Evolutionary conservation across 495 filamentous ascomycete genomes (phyloP), one percentile per base, ranked within the genome.

Genomic region (Neurospora intermedia): DNA sequence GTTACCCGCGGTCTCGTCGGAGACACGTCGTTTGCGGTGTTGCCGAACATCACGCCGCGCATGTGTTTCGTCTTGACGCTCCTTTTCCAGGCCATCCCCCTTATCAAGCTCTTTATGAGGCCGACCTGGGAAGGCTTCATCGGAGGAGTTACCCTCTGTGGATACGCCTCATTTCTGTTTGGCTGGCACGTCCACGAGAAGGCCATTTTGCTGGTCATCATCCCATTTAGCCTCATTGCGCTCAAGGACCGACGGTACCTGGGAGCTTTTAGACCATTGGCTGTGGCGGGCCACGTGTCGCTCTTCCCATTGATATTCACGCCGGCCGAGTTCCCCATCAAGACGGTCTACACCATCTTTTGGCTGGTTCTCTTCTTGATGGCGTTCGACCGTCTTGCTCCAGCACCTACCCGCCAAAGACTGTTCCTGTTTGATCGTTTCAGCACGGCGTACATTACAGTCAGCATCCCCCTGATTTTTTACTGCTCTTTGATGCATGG

Each of bases 161-260:
- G 92, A 70, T 99, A 97, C 76, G 93, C 94, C 0, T 97, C 96
- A 0, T 99, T 99, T 83, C 87, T 99, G 27, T 98, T 98, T 73
- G 95, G 96, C 70, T 99, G 96, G 96, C 96, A 99, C 78, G 96
- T 99, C 23, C 96, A 99, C 77, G 96, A 99, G 77, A 99, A 99
- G 78, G 96, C 96, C 8, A 92, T 99, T 41, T 89, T 99, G 16
- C 87, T 98, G 69, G 91, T 98, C 77, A 93, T 99, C 76, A 92
- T 98, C 72, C 96, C 96, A 0, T 98, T 99, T 86, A 95, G 91
- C 76, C 87, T 99, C 73, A 91, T 99, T 72, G 95, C 96, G 4
- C 89, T 99, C 66, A 93, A 91, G 80, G 95, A 98, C 81, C 89
- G 96, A 16, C 90, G 96, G 38, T 93, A 97, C 78, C 90, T 98